Percentiles rank a stretch among this genome's conserved stretches.
Conservation (phyloP, 305 asterid genomes). For the Fraxinus baroniana region DNA sequence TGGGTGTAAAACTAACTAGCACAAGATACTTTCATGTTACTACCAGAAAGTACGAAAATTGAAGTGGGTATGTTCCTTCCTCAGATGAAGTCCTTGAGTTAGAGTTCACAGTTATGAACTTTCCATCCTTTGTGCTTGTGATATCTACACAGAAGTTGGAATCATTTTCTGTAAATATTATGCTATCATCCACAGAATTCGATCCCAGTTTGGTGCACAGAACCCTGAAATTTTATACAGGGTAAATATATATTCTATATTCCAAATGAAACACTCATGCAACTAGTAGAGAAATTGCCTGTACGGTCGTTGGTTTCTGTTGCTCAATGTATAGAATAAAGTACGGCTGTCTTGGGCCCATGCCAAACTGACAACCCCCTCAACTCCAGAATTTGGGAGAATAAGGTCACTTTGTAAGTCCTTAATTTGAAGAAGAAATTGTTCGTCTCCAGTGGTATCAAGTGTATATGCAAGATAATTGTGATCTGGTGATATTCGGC, state of each 20-base stretch:
- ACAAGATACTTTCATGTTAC: neutral
- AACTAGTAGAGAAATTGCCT: constrained; percentile 50
- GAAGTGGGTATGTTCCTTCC: constrained; percentile 70
- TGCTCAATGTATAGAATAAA: constrained; percentile 71
- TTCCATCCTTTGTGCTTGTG: constrained; percentile 86
- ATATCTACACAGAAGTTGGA: constrained; percentile 83
- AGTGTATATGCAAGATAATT: constrained; percentile 79
- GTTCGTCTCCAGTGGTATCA: constrained; percentile 72
- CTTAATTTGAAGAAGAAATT: constrained; percentile 74
- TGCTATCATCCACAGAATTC: constrained; percentile 39
- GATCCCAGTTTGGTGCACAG: constrained; percentile 60
- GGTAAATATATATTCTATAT: constrained; percentile 29
- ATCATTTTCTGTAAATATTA: constrained; percentile 71
- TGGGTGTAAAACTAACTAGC: constrained; percentile 18
- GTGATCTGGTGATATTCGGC: constrained; percentile 91
- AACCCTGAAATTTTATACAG: constrained; percentile 48
- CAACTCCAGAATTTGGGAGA: constrained; percentile 46
- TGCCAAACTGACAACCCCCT: constrained; percentile 87
- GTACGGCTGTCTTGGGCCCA: constrained; percentile 79
- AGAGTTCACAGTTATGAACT: constrained; percentile 90
- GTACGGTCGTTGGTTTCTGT: constrained; percentile 82
- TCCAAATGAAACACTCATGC: constrained; percentile 12
- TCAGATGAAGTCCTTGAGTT: constrained; percentile 98
- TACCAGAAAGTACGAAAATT: constrained; percentile 27
- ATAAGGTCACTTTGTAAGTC: constrained; percentile 51